Base-by-base conservation (phyloP, 1,284 basidiomycete species). In the Microbotryum lychnidis-dioicae region DNA sequence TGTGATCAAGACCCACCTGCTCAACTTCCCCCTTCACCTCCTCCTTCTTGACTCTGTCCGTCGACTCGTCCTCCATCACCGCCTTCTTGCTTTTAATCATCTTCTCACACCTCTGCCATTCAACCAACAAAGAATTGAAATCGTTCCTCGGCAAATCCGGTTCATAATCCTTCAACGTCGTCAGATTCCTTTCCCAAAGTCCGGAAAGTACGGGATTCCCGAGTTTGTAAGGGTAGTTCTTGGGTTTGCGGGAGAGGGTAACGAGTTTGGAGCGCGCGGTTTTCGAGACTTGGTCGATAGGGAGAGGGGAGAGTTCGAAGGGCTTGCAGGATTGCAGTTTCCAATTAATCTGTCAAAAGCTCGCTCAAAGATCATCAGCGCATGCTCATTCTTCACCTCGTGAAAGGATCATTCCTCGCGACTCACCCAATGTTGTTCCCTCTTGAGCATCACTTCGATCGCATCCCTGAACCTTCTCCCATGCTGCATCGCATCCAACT, bases 361-460 rank as follows among this genome's bases (percentile, higher is more conserved):
- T 21, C 27, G 27, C 52, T 49, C n/a, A 20, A 16, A 47, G 14
- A 23, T 31, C 9, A 33, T 16, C 5, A 4, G 42, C 33, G 4
- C 9, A 42, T 42, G 37, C 12, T 12, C 37, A 18, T 18, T 42
- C 37, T 42, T 42, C 14, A 4, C 37, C 37, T 42, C 37, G 12
- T 16, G 9, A 6, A 42, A 42, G 5, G 37, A 10, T 42, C 0
- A 12, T 1, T 16, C 37, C 37, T 42, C 37, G 14, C 37, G 16
- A 42, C 73, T 52, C 31, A 90, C 82, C 89, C 89, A 91, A 70
- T 89, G 89, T 73, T 83, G 84, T 74, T 91, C 89, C 51, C 88
- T 80, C 67, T 87, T 84, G 8, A 91, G 77, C 23, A 90, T 84
- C 8, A 80, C 78, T 51, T 73, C 77, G 44, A 87, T 83, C 0